Evolutionary conservation across 495 filamentous ascomycete species (phyloP).

Genomic region (Massariosphaeria phaeospora): DNA sequence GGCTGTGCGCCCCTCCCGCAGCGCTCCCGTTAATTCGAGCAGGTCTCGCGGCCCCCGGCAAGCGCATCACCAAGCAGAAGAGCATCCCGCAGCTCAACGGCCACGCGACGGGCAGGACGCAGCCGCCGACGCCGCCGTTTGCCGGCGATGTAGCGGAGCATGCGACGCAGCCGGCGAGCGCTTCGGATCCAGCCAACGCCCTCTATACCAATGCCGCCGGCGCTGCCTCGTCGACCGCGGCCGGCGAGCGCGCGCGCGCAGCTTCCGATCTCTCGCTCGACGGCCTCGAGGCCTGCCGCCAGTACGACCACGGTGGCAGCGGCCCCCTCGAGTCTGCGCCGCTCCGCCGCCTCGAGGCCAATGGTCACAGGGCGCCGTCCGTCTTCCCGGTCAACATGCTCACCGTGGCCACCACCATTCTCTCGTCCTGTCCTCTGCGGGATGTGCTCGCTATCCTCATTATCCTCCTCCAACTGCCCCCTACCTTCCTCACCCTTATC

Average conservation of each 20-base stretch:
- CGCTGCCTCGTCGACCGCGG: slow-evolving; percentile 1
- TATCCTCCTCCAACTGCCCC: slow-evolving; percentile 92
- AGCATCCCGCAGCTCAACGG: slow-evolving; percentile 58
- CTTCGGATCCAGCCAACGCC: slow-evolving; percentile 2
- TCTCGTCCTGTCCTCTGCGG: slow-evolving; percentile 82
- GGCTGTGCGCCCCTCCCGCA: too few species aligned
- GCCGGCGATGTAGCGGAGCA: slow-evolving; percentile 29
- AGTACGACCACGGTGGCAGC: slow-evolving; percentile 16
- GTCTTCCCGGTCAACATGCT: slow-evolving; percentile 52
- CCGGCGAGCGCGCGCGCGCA: slow-evolving; percentile 17
- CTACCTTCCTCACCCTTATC: slow-evolving; percentile 80
- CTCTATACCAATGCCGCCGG: slow-evolving; percentile 9
- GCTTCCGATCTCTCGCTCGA: slow-evolving; percentile 29
- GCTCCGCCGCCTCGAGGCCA: slow-evolving; percentile 17
- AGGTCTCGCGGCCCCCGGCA: slow-evolving; percentile 75
- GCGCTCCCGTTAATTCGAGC: too few species aligned
- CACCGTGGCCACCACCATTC: slow-evolving; percentile 74
- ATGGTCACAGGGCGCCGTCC: slow-evolving; percentile 49
- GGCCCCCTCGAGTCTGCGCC: not conserved
- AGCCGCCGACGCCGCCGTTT: slow-evolving; percentile 43
- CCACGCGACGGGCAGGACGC: slow-evolving; percentile 49
- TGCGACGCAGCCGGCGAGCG: slow-evolving; percentile 31
- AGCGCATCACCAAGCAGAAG: slow-evolving; percentile 68
- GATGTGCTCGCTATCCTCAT: slow-evolving; percentile 98
- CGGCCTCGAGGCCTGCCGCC: slow-evolving; percentile 27